These are phyloP conservation scores for Candida pseudofarinosa DNA, from an alignment of 805 yeast species.

Conservation along the genomic window DNA sequence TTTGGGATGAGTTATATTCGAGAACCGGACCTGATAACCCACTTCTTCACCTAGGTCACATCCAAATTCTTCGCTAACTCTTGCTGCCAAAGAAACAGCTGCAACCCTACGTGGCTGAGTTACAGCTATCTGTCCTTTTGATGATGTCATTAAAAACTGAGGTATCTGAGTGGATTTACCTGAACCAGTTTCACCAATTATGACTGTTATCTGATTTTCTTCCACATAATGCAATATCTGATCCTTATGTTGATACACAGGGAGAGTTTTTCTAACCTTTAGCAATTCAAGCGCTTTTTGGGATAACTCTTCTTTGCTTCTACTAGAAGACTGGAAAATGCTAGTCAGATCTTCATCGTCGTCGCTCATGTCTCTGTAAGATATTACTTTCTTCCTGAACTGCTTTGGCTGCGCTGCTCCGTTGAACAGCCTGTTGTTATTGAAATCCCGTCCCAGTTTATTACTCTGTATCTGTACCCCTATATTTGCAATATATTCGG, in stretches of 20 bases:
- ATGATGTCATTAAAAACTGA: constrained; percentile 67
- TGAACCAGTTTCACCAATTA: constrained; percentile 96
- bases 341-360: constrained; percentile 10
- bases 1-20: constrained; percentile 53
- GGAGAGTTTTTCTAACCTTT: constrained; percentile 55
- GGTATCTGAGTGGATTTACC: constrained; percentile 98
- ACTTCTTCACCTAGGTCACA: constrained; percentile 72
- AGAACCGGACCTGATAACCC: constrained; percentile 92
- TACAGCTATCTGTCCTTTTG: constrained; percentile 66
- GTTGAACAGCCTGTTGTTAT: too few relatives aligned
- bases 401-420: not conserved
- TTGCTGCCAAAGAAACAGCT: constrained; percentile 86
- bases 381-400: constrained; percentile 14
- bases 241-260: constrained; percentile 70
- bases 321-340: constrained; percentile 1
- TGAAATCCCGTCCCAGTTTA: too few relatives aligned
- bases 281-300: constrained; percentile 44
- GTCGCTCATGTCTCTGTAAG: constrained; percentile 30
- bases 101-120: constrained; percentile 98
- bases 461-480: too few relatives aligned
- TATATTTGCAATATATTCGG: too few relatives aligned
- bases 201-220: constrained; percentile 62
- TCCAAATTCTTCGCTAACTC: constrained; percentile 89
- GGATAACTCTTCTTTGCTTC: constrained; percentile 21
- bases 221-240: constrained; percentile 54